Conservation (phyloP, 1,284 basidiomycete genomes). For the Kwoniella shivajii region DNA sequence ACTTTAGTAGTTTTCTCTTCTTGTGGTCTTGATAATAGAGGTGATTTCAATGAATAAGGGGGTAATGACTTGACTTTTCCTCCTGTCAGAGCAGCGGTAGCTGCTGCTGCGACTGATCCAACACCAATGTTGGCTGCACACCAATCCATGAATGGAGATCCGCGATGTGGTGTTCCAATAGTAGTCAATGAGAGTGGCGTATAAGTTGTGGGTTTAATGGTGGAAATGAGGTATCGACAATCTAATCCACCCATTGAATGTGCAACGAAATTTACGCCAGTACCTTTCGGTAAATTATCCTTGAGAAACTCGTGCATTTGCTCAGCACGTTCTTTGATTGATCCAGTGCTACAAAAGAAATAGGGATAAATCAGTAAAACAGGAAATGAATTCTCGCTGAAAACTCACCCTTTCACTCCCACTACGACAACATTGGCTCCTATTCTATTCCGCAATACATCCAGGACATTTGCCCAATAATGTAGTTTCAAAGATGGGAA, state of each 20-base stretch:
- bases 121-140: constrained; percentile 88
- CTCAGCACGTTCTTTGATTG: constrained; percentile 79
- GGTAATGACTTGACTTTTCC: constrained; percentile 33
- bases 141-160: constrained; percentile 99
- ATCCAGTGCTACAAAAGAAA: constrained; percentile 71
- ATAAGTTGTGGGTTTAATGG: constrained; percentile 80
- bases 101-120: constrained; percentile 58
- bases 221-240: constrained; percentile 84
- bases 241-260: constrained; percentile 97
- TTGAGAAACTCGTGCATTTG: constrained; percentile 75
- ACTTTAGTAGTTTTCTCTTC: constrained; percentile 15
- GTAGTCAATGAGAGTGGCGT: constrained; percentile 84
- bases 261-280: constrained; percentile 87
- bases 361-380: not conserved
- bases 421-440: constrained; percentile 95
- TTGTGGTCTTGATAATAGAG: constrained; percentile 52
- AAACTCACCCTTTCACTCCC: constrained; percentile 80
- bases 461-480: constrained; percentile 91
- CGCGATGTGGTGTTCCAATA: constrained; percentile 90
- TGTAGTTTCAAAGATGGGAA: constrained; percentile 70
- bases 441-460: constrained; percentile 76
- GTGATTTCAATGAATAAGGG: constrained; percentile 58
- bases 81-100: constrained; percentile 30
- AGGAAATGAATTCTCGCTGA: not conserved
- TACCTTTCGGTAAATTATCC: constrained; percentile 62